Evolutionary conservation across 2,329 filamentous ascomycete species (phyloP).

Genomic region (Apiospora aurea): DNA sequence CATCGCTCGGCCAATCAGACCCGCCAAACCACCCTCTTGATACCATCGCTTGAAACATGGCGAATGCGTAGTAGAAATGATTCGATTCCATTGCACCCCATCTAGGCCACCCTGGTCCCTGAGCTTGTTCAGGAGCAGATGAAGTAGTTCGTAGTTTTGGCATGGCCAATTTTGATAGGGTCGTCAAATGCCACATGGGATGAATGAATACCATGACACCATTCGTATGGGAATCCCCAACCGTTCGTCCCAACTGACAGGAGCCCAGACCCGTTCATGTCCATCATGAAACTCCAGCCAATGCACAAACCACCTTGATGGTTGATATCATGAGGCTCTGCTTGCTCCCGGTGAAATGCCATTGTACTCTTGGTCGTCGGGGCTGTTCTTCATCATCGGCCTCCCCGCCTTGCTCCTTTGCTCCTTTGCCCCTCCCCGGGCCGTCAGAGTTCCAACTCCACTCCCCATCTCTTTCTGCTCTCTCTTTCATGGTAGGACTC

Average conservation of each 20-base stretch:
- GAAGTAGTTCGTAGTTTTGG: neutral
- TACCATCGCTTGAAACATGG: neutral
- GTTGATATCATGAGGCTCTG: neutral
- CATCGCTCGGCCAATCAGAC: neutral
- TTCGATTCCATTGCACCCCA: neutral
- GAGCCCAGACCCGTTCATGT: neutral
- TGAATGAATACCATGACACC: neutral
- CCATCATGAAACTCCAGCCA: neutral
- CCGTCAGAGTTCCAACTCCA: neutral
- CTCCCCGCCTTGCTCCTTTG: neutral
- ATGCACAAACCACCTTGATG: neutral
- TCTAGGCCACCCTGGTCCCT: neutral
- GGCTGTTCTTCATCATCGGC: neutral
- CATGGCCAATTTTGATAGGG: neutral
- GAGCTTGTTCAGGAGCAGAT: neutral
- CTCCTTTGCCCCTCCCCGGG: neutral
- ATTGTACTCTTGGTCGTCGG: neutral
- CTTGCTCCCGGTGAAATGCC: neutral
- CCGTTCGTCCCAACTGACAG: neutral
- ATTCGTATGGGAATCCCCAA: neutral
- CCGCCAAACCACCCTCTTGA: neutral
- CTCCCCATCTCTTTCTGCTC: neutral
- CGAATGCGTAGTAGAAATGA: neutral
- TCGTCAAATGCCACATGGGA: too few relatives aligned
- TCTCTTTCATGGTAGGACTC: neutral